Evolutionary conservation across 345 rosid genomes (phyloP).

Genomic region (Garcia nutans): DNA sequence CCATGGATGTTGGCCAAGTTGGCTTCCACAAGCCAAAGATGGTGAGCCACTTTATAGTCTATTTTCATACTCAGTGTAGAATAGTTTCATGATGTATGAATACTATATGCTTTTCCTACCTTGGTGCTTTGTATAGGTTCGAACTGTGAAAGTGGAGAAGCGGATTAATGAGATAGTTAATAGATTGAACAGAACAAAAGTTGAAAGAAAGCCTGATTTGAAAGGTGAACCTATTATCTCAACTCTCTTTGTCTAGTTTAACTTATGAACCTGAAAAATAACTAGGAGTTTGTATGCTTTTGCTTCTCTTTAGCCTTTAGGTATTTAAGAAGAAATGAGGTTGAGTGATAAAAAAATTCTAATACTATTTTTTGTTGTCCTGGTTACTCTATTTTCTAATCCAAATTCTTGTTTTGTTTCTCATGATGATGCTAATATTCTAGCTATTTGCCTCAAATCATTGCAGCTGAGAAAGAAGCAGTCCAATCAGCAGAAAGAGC

Average conservation of each 20-base stretch:
- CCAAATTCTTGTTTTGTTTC: neutral
- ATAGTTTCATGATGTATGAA: neutral
- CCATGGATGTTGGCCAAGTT: slow-evolving; percentile 99
- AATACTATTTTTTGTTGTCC: neutral
- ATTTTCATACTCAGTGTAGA: neutral
- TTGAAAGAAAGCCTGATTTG: slow-evolving; percentile 87
- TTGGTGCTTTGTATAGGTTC: slow-evolving; percentile 52
- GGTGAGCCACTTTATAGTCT: slow-evolving; percentile 40
- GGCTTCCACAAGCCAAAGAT: slow-evolving; percentile 86
- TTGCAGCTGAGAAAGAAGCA: slow-evolving; percentile 90
- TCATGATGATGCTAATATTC: slow-evolving; percentile 7
- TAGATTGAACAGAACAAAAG: slow-evolving; percentile 91
- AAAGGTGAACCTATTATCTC: slow-evolving; percentile 49
- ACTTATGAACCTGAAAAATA: neutral
- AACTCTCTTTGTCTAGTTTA: neutral
- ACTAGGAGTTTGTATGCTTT: neutral
- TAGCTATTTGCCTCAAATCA: neutral
- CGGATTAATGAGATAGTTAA: slow-evolving; percentile 87
- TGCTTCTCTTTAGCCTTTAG: neutral
- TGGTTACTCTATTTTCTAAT: neutral
- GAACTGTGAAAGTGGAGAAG: slow-evolving; percentile 89
- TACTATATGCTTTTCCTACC: slow-evolving; percentile 16
- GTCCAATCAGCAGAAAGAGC: slow-evolving; percentile 90
- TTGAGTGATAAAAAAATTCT: neutral
- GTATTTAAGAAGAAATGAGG: neutral